phyloP scores from a whole-genome alignment of 192 early-diverging fungal species.

The Entophlyctis luteolus region DNA sequence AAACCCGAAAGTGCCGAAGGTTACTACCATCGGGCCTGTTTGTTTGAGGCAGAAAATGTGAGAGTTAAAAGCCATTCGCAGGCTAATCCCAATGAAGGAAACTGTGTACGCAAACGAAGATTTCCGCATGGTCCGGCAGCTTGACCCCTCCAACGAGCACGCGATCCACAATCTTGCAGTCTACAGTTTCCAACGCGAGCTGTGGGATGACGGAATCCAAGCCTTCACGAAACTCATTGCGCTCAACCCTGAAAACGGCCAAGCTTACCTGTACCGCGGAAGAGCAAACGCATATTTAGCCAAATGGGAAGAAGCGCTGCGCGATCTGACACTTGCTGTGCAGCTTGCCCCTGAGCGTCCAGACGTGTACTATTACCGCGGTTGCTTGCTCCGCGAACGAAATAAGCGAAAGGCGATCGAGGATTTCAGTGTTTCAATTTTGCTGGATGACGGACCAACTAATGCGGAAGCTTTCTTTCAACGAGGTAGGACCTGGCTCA shows the following conservation, averaged over 20 bases:
- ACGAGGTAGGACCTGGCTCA: conserved; percentile 24
- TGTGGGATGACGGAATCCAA: conserved; percentile 49
- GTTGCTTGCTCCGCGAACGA: conserved; percentile 42
- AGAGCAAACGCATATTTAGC: conserved; percentile 40
- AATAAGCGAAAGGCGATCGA: conserved; percentile 46
- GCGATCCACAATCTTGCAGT: conserved; percentile 50
- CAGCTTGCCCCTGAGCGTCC: conserved; percentile 40
- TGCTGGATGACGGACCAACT: conserved; percentile 39
- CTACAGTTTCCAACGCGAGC: conserved; percentile 46
- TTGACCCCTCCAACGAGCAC: conserved; percentile 49
- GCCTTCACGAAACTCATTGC: conserved; percentile 45
- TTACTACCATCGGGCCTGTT: conserved; percentile 48
- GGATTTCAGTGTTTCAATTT: conserved; percentile 45
- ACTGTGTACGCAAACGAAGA: conserved; percentile 55
- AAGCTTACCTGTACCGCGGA: conserved; percentile 37
- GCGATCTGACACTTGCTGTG: conserved; percentile 47
- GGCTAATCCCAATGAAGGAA: conserved; percentile 28
- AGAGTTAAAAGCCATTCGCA: not conserved
- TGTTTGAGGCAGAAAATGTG: conserved; percentile 53
- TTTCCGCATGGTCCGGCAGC: conserved; percentile 45
- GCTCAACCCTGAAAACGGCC: conserved; percentile 38
- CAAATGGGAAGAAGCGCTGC: conserved; percentile 44
- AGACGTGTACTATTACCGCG: conserved; percentile 44
- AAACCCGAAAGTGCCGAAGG: conserved; percentile 50
- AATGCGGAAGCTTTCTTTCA: conserved; percentile 47